Evolutionary conservation across 1,139 yeast species (phyloP).

Genomic region (Taphrina flavorubra): DNA sequence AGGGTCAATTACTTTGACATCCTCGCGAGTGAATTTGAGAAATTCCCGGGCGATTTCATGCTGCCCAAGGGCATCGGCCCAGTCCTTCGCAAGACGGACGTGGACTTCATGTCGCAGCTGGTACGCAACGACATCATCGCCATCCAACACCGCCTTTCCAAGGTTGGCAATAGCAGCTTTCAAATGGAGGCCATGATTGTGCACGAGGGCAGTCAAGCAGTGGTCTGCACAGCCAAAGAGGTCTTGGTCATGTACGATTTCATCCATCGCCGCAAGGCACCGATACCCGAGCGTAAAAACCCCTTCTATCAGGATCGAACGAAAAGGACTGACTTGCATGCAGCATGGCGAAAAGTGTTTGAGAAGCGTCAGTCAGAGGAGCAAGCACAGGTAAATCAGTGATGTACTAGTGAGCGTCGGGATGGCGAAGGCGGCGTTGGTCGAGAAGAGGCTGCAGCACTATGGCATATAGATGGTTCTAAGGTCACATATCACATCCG

Average conservation of each 20-base stretch:
- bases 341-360: conserved; percentile 12
- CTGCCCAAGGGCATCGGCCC: conserved; percentile 30
- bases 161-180: conserved; percentile 18
- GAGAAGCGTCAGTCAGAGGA: conserved; percentile 6
- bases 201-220: conserved; percentile 20
- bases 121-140: conserved; percentile 35
- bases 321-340: too few relatives aligned
- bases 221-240: conserved; percentile 30
- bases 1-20: conserved; percentile 36
- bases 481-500: too few relatives aligned
- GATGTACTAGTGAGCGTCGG: too few relatives aligned
- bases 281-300: conserved; percentile 29
- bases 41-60: conserved; percentile 26
- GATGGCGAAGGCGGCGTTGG: too few relatives aligned
- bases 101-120: conserved; percentile 28
- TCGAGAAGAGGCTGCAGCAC: too few relatives aligned
- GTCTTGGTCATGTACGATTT: conserved; percentile 36
- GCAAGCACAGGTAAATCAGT: neutral
- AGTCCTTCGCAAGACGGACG: conserved; percentile 29
- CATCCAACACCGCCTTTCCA: conserved; percentile 19
- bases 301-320: neutral
- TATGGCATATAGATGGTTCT: too few relatives aligned
- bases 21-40: conserved; percentile 9
- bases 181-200: conserved; percentile 30
- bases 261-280: conserved; percentile 17